Evolutionary conservation across 1,284 basidiomycete species (phyloP), one percentile per base, ranked within the genome.

Genomic region (Malassezia pachydermatis): DNA sequence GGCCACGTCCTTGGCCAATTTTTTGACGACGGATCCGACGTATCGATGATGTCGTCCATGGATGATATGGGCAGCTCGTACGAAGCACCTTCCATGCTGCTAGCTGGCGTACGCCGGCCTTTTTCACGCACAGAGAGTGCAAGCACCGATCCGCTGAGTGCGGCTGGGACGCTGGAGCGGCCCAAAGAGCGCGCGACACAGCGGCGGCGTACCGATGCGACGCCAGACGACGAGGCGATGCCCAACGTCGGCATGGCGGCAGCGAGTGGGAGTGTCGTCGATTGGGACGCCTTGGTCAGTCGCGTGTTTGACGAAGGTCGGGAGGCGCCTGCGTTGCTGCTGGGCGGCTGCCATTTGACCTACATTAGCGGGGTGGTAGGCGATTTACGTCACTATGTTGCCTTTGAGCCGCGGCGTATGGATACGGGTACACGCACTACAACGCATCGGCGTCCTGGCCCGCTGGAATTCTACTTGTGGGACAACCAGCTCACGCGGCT

Each of bases 401-500:
- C 48, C 4, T 43, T 62, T 19, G 49, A 52, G 24, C 57, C 57
- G 27, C 51, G 38, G 19, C 44, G 46, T n/a, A 27, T 33, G 14
- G 48, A 45, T 24, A 32, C 22, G 7, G 24, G 41, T 19, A 24
- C 30, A 10, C 28, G 24, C 38, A 33, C 35, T n/a, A 22, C 13
- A 25, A 42, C 19, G 29, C 40, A 28, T 19, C 9, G n/a, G 13
- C 14, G 25, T 29, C 14, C 24, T 14, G 6, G 13, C 11, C 48
- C 22, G 8, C 34, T 59, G 24, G 39, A 59, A 32, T 45, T 58
- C 16, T 54, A 48, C 39, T 33, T 62, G 17, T 49, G 43, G 36
- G 53, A 57, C 54, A 70, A 70, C 39, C 34, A 39, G 14, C 56
- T 70, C 32, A 63, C 57, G 13, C 45, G 44, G 5, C 54, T 70